Conservation (phyloP, 1,139 yeast species). For the Yamadazyma triangularis region DNA sequence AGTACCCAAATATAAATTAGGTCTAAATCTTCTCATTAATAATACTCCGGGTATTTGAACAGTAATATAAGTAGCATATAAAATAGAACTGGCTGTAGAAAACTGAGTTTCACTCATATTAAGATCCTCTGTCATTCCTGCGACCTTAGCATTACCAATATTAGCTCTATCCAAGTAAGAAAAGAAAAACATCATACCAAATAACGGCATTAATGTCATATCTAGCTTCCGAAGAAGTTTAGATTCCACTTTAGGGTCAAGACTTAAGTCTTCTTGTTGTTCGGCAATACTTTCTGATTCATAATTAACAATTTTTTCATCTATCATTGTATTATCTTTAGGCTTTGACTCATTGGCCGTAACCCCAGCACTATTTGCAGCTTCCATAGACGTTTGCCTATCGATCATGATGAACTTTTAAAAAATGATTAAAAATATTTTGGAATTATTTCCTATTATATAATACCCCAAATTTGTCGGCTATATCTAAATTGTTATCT, state of each 20-base stretch:
- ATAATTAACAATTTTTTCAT: neutral
- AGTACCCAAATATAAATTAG: slow-evolving; percentile 15
- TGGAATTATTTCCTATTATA: too few relatives aligned
- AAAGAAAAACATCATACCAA: slow-evolving; percentile 17
- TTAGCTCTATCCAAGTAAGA: slow-evolving; percentile 23
- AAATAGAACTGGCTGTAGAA: slow-evolving; percentile 16
- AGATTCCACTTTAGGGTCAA: neutral
- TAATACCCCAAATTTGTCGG: too few relatives aligned
- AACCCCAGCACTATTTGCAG: too few relatives aligned
- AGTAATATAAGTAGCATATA: slow-evolving; percentile 17
- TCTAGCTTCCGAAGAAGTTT: slow-evolving; percentile 10
- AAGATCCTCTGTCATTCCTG: slow-evolving; percentile 17
- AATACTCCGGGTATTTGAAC: slow-evolving; percentile 14
- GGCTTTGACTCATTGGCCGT: too few relatives aligned
- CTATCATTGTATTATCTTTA: too few relatives aligned
- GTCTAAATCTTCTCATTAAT: slow-evolving; percentile 13
- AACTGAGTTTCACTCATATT: slow-evolving; percentile 13
- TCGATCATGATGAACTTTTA: too few relatives aligned
- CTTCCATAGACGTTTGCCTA: too few relatives aligned
- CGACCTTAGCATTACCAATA: slow-evolving; percentile 21
- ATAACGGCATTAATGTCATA: slow-evolving; percentile 13
- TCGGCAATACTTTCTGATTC: neutral
- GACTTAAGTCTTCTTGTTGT: neutral
- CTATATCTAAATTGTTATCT: too few relatives aligned
- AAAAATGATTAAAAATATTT: too few relatives aligned